phyloP scores from a whole-genome alignment of 805 yeast genomes.

The Teunomyces cretensis region DNA sequence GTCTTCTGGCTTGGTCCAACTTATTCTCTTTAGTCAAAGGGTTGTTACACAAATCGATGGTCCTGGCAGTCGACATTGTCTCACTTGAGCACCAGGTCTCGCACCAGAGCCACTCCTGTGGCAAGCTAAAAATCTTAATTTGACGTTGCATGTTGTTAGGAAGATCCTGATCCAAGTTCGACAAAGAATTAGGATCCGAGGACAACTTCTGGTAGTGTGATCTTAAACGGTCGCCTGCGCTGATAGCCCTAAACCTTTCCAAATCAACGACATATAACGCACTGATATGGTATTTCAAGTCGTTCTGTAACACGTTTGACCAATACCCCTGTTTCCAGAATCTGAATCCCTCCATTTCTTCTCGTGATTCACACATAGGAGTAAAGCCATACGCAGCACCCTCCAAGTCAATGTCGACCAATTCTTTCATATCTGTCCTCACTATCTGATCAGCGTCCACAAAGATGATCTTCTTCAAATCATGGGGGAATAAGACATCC shows the following conservation, averaged over 20 bases:
- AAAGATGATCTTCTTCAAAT: conserved; percentile 71
- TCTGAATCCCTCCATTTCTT: conserved; percentile 78
- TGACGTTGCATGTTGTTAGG: conserved; percentile 80
- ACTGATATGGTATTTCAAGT: conserved; percentile 72
- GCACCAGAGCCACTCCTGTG: conserved; percentile 90
- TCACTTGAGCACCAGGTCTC: conserved; percentile 87
- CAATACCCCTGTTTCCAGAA: conserved; percentile 96
- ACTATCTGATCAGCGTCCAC: conserved; percentile 86
- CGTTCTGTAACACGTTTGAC: conserved; percentile 60
- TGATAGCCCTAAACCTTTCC: conserved; percentile 56
- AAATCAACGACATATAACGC: conserved; percentile 85
- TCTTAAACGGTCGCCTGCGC: conserved; percentile 79
- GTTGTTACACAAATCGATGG: conserved; percentile 81
- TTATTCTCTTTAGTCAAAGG: conserved; percentile 81
- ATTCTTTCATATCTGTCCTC: conserved; percentile 69
- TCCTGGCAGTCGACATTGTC: conserved; percentile 59
- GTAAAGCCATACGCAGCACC: conserved; percentile 86
- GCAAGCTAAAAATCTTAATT: conserved; percentile 68
- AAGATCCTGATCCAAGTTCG: conserved; percentile 87
- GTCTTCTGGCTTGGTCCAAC: conserved; percentile 70
- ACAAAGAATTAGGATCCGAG: conserved; percentile 72
- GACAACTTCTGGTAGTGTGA: conserved; percentile 82
- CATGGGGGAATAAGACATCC: conserved; percentile 84
- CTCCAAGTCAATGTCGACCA: conserved; percentile 64
- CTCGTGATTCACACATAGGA: conserved; percentile 82